These are phyloP conservation scores for Colletotrichum sp. DNA, from an alignment of 2,329 filamentous ascomycete genomes.

Conservation along the genomic window DNA sequence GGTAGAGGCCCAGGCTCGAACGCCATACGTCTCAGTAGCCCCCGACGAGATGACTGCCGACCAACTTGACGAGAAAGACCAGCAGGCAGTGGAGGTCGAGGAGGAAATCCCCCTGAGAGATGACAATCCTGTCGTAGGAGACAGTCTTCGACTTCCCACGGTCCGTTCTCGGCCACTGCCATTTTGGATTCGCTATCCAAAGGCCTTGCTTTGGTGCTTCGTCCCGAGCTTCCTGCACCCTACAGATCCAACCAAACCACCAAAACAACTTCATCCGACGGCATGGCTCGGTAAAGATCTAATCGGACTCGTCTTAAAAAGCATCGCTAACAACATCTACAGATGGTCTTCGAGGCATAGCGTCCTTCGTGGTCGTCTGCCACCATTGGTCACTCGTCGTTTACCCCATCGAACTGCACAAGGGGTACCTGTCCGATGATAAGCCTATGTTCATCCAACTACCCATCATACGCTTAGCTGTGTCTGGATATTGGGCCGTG, in stretches of 20 bases:
- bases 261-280: neutral
- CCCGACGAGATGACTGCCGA: neutral
- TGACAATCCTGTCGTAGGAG: neutral
- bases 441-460: slow-evolving; percentile 54
- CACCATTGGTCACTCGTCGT: slow-evolving; percentile 48
- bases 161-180: neutral
- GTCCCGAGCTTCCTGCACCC: neutral
- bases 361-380: slow-evolving; percentile 69
- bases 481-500: slow-evolving; percentile 60
- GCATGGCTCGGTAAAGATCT: neutral
- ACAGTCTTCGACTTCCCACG: neutral
- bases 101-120: neutral
- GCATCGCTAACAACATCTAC: neutral
- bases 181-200: neutral
- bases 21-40: neutral
- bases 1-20: neutral
- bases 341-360: slow-evolving; percentile 71
- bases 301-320: neutral
- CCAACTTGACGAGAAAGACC: neutral
- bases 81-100: neutral
- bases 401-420: neutral
- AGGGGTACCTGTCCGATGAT: slow-evolving; percentile 28
- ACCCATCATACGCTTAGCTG: slow-evolving; percentile 58
- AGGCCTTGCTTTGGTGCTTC: neutral
- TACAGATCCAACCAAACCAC: neutral